A percentile compares a stretch with the other conserved stretches of the same genome.
These are phyloP conservation scores for Entomortierella chlamydospora DNA, from an alignment of 192 early-diverging fungal genomes.

Conservation along the genomic window DNA sequence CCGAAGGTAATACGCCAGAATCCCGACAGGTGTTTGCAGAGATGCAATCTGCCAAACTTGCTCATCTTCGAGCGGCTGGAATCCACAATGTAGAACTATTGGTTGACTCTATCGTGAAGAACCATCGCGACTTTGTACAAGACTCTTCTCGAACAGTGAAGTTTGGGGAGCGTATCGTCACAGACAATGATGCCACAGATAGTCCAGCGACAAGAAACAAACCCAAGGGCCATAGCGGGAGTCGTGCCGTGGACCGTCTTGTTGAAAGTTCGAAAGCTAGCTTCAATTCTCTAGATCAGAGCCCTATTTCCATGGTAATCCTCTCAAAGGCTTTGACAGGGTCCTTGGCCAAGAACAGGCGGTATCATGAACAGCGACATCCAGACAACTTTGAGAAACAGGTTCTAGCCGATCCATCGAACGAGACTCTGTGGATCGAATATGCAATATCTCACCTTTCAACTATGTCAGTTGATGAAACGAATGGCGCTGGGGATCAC, in stretches of 20 bases:
- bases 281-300: neutral
- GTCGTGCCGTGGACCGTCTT: neutral
- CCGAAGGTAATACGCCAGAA: slow-evolving; percentile 23
- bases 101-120: slow-evolving; percentile 32
- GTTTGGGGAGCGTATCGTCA: slow-evolving; percentile 29
- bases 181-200: neutral
- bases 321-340: slow-evolving; percentile 13
- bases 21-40: slow-evolving; percentile 27
- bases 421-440: slow-evolving; percentile 27
- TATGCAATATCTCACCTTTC: slow-evolving; percentile 18
- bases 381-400: slow-evolving; percentile 11
- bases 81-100: slow-evolving; percentile 41
- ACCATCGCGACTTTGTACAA: slow-evolving; percentile 31
- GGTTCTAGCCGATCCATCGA: neutral
- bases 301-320: slow-evolving; percentile 13
- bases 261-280: neutral
- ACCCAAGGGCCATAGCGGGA: neutral
- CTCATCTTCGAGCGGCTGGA: slow-evolving; percentile 36
- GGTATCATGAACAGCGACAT: slow-evolving; percentile 14
- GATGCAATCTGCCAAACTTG: slow-evolving; percentile 41
- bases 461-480: too few relatives aligned
- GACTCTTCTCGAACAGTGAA: slow-evolving; percentile 21
- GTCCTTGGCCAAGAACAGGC: neutral
- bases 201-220: neutral
- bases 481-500: neutral